Evolutionary conservation across 257 asterid species (phyloP).

Genomic region (Henckelia pumila): DNA sequence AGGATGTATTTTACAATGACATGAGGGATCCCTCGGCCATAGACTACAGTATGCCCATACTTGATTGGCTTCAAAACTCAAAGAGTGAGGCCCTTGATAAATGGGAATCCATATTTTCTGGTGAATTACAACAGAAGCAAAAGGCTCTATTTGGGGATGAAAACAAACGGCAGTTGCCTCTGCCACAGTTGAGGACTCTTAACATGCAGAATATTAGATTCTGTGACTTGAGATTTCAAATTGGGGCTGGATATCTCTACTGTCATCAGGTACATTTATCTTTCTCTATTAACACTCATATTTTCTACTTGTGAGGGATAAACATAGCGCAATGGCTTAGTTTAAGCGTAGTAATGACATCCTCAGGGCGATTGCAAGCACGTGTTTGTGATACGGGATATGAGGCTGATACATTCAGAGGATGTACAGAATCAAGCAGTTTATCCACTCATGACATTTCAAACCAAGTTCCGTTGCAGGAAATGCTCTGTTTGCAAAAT

Average conservation of each 20-base stretch:
- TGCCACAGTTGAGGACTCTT: slow-evolving; percentile 61
- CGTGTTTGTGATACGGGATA: slow-evolving; percentile 66
- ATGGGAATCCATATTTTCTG: slow-evolving; percentile 74
- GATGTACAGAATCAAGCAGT: slow-evolving; percentile 79
- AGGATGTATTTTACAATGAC: slow-evolving; percentile 85
- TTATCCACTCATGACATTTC: slow-evolving; percentile 58
- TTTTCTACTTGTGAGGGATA: background rate
- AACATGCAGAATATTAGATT: slow-evolving; percentile 68
- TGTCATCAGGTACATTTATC: slow-evolving; percentile 76
- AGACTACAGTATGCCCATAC: slow-evolving; percentile 75
- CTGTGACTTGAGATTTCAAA: slow-evolving; percentile 68
- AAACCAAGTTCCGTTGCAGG: slow-evolving; percentile 44
- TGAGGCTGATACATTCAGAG: slow-evolving; percentile 77
- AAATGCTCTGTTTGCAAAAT: slow-evolving; percentile 89
- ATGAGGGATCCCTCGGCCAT: slow-evolving; percentile 52
- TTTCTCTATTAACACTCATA: background rate
- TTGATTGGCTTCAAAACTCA: slow-evolving; percentile 77
- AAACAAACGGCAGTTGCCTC: slow-evolving; percentile 50
- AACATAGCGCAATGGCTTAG: background rate
- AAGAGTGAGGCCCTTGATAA: slow-evolving; percentile 66
- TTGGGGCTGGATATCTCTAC: slow-evolving; percentile 85
- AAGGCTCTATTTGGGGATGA: slow-evolving; percentile 51
- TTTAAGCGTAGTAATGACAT: background rate
- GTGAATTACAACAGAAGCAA: slow-evolving; percentile 71
- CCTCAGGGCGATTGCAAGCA: slow-evolving; percentile 84